Conservation (phyloP, 176 grass and related monocot species). For the Paspalum notatum region DNA sequence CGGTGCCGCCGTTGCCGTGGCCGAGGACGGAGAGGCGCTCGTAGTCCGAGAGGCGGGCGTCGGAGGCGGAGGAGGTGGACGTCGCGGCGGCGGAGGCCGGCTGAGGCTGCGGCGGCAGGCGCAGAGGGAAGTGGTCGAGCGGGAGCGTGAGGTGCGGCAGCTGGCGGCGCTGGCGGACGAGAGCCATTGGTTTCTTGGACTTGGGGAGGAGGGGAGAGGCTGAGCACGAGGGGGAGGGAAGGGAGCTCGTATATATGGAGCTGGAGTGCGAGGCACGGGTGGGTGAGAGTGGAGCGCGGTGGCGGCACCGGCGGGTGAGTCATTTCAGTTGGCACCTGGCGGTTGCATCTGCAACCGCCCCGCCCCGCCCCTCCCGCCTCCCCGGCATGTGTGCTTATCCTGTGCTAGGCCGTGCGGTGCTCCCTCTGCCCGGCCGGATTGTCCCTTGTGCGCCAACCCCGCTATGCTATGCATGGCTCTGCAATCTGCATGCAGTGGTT, state of each 20-base stretch:
- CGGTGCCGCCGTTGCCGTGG: conserved; percentile 87
- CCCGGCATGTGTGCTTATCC: neutral
- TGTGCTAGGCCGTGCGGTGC: neutral
- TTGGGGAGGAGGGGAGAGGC: neutral
- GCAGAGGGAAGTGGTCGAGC: conserved; percentile 49
- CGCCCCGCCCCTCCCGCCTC: neutral
- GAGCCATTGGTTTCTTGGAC: conserved; percentile 54
- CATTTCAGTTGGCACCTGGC: neutral
- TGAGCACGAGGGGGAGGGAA: neutral
- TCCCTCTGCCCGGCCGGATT: neutral
- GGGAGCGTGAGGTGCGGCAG: conserved; percentile 68
- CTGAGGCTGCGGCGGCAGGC: conserved; percentile 27
- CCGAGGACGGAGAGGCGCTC: conserved; percentile 76
- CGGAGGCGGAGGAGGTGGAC: conserved; percentile 26
- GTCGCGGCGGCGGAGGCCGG: conserved; percentile 30
- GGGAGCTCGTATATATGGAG: conserved; percentile 33
- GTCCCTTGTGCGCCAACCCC: neutral
- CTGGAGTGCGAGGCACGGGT: neutral
- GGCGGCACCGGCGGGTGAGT: conserved; percentile 28
- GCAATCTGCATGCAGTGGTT: neutral
- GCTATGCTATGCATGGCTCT: too few species aligned
- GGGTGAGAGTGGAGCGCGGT: conserved; percentile 44
- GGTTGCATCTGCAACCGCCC: conserved; percentile 21
- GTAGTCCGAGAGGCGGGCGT: conserved; percentile 64
- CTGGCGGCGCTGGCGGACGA: conserved; percentile 69